Evolutionary conservation across 345 rosid genomes (phyloP).

Genomic region (Euphorbia tirucalli): DNA sequence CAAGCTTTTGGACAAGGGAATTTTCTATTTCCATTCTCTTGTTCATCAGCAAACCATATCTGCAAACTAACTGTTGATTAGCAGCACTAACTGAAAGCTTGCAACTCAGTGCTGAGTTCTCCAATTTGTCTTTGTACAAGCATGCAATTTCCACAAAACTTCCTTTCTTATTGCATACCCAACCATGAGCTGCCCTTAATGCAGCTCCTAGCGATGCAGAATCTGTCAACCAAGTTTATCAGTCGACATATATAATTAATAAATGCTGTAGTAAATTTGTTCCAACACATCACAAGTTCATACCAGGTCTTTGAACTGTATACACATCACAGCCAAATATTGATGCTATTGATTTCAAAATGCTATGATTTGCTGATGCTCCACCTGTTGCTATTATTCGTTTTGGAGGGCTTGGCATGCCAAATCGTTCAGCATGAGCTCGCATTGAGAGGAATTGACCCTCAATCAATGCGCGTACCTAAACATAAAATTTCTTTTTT

Average conservation of each 20-base stretch:
- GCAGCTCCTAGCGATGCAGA: conserved; percentile 97
- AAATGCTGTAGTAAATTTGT: no score
- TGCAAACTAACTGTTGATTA: conserved; percentile 43
- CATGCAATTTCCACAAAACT: conserved; percentile 60
- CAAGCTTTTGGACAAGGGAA: conserved; percentile 49
- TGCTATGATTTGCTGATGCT: conserved; percentile 73
- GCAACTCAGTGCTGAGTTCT: conserved; percentile 62
- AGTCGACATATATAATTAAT: background rate
- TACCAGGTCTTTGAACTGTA: conserved; percentile 86
- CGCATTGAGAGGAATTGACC: conserved; percentile 90
- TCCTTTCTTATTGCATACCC: conserved; percentile 72
- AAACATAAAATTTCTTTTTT: conserved; percentile 20
- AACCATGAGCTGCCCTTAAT: conserved; percentile 84
- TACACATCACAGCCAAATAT: conserved; percentile 79
- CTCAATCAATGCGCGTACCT: conserved; percentile 83
- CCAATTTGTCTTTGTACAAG: conserved; percentile 61
- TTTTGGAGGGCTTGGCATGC: conserved; percentile 83
- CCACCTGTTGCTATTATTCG: conserved; percentile 91
- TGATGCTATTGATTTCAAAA: conserved; percentile 60
- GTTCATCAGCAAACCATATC: conserved; percentile 59
- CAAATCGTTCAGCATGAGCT: conserved; percentile 82
- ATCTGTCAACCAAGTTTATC: conserved; percentile 51
- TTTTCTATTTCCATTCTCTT: conserved; percentile 74
- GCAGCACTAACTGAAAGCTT: conserved; percentile 60
- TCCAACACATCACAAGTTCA: background rate